phyloP scores from a whole-genome alignment of 2,329 filamentous ascomycete species.

The Talaromyces piceae region DNA sequence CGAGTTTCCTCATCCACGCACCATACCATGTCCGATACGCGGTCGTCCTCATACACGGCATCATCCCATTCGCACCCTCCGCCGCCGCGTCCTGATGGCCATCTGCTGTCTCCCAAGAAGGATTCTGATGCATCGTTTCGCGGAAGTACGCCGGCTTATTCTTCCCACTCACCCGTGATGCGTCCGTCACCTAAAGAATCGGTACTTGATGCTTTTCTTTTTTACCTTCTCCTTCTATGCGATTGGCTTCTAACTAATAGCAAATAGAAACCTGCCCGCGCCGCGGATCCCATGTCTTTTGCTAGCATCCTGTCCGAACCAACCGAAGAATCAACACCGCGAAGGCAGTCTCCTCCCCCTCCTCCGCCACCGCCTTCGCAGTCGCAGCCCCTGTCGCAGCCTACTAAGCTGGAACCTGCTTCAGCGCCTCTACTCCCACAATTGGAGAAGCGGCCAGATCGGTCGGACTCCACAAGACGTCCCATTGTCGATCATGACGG shows the following conservation, averaged over 20 bases:
- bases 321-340: conserved; percentile 51
- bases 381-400: no score
- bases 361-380: no score
- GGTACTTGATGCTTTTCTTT: conserved; percentile 31
- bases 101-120: conserved; percentile 36
- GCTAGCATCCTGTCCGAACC: conserved; percentile 85
- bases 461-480: conserved; percentile 22
- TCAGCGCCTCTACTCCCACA: conserved; percentile 21
- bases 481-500: conserved; percentile 16
- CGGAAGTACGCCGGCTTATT: conserved; percentile 24
- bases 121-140: conserved; percentile 31
- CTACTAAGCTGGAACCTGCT: conserved; percentile 17
- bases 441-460: conserved; percentile 23
- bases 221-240: background rate
- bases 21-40: conserved; percentile 29
- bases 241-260: conserved; percentile 12
- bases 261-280: conserved; percentile 61
- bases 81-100: conserved; percentile 29
- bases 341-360: conserved; percentile 42
- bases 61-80: conserved; percentile 37
- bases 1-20: conserved; percentile 25
- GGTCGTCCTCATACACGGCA: conserved; percentile 29
- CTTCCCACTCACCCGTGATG: conserved; percentile 25
- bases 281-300: conserved; percentile 87
- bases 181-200: conserved; percentile 34